Conservation (phyloP, 2,329 filamentous ascomycete genomes). For the Epichloe elymi region DNA sequence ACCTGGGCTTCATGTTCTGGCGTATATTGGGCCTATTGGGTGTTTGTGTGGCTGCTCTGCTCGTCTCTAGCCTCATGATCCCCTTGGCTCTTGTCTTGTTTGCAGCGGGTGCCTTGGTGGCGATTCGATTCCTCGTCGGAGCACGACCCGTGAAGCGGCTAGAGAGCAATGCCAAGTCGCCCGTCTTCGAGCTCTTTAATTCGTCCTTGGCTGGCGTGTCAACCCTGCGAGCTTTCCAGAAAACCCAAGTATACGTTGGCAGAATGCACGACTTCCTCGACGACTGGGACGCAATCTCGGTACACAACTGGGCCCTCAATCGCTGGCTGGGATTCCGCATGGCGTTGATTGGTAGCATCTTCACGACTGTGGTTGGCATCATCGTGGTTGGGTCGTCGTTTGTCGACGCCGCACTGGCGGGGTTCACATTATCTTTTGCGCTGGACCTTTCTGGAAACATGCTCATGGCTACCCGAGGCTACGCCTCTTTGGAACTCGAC, state of each 20-base stretch:
- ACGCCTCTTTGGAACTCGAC: conserved; percentile 59
- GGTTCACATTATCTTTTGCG: conserved; percentile 59
- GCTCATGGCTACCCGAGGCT: conserved; percentile 53
- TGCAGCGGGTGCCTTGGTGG: conserved; percentile 42
- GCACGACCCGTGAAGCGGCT: conserved; percentile 65
- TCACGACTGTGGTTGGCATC: conserved; percentile 50
- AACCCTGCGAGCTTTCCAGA: conserved; percentile 65
- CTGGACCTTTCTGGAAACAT: conserved; percentile 54
- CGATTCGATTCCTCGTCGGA: conserved; percentile 50
- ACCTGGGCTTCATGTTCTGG: conserved; percentile 46
- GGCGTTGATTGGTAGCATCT: conserved; percentile 54
- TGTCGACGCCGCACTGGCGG: conserved; percentile 58
- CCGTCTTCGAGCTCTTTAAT: conserved; percentile 69
- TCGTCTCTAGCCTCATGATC: conserved; percentile 57
- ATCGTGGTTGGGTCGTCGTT: conserved; percentile 47
- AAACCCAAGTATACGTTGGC: conserved; percentile 50
- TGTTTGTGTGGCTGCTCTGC: conserved; percentile 51
- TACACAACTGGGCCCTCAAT: conserved; percentile 60
- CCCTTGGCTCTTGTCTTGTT: conserved; percentile 47
- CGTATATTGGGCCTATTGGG: conserved; percentile 50
- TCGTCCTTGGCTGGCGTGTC: conserved; percentile 58
- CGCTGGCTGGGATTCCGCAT: conserved; percentile 68
- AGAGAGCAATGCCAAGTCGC: conserved; percentile 64
- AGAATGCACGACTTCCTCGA: conserved; percentile 61
- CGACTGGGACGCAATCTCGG: conserved; percentile 50